These are phyloP conservation scores for Cordyceps cateniannulata DNA, from an alignment of 2,329 filamentous ascomycete genomes.

Conservation along the genomic window DNA sequence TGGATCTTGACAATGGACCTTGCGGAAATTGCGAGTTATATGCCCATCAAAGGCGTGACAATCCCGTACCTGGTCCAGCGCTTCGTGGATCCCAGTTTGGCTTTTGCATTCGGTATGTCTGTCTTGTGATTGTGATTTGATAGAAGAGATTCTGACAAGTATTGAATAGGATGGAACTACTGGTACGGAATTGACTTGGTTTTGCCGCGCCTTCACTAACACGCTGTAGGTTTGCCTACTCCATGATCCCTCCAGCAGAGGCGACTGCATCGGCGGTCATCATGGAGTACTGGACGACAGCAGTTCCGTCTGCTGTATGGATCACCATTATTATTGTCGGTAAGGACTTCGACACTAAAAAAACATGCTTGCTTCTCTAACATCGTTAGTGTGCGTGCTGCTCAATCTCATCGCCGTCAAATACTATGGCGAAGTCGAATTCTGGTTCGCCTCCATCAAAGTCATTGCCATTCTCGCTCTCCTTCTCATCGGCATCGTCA, in stretches of 20 bases:
- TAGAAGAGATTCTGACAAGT: not conserved
- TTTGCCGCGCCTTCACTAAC: not conserved
- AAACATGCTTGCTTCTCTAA: not conserved
- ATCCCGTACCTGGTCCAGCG: slow-evolving; percentile 39
- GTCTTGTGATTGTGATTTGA: not conserved
- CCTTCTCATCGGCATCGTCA: slow-evolving; percentile 56
- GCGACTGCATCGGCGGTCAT: slow-evolving; percentile 28
- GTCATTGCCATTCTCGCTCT: slow-evolving; percentile 38
- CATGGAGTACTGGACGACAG: slow-evolving; percentile 27
- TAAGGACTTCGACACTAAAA: not conserved
- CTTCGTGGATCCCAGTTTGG: slow-evolving; percentile 45
- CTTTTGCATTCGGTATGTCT: slow-evolving; percentile 31
- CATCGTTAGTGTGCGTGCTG: slow-evolving; percentile 16
- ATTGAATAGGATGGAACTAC: slow-evolving; percentile 29
- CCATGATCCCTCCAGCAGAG: slow-evolving; percentile 19
- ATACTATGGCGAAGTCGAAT: slow-evolving; percentile 26
- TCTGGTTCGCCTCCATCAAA: slow-evolving; percentile 43
- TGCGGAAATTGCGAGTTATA: slow-evolving; percentile 45
- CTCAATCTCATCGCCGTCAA: slow-evolving; percentile 25
- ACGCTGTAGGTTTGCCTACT: slow-evolving; percentile 7
- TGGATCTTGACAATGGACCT: slow-evolving; percentile 30
- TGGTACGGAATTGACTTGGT: slow-evolving; percentile 19
- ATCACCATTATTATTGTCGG: slow-evolving; percentile 32
- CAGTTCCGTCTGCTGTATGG: slow-evolving; percentile 32
- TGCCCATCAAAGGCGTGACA: slow-evolving; percentile 34